Conservation (phyloP, 805 yeast species). For the Starmerella davenportii region DNA sequence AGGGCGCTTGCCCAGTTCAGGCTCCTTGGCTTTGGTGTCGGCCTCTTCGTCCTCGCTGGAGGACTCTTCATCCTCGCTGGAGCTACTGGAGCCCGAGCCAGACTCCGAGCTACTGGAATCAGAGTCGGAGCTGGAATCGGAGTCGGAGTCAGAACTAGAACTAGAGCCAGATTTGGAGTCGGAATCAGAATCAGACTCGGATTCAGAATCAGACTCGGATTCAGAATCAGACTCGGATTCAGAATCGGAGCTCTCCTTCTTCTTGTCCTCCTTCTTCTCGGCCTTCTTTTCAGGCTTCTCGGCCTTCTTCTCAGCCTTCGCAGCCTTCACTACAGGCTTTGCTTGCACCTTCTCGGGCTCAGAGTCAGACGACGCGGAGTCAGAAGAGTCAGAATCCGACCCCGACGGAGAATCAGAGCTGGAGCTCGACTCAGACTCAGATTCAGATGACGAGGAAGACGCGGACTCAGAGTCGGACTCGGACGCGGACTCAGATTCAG, state of each 20-base stretch:
- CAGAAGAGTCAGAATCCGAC: constrained; percentile 18
- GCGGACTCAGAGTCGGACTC: neutral
- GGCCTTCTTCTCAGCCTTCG: neutral
- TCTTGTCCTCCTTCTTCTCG: neutral
- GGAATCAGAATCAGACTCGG: constrained; percentile 19
- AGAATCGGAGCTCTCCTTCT: constrained; percentile 2
- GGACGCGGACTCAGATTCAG: constrained; percentile 15
- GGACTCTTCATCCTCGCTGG: constrained; percentile 12
- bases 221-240: constrained; percentile 4
- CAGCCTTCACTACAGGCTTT: neutral
- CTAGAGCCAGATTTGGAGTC: constrained; percentile 18
- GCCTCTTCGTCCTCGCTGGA: constrained; percentile 19
- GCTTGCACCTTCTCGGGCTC: constrained; percentile 10
- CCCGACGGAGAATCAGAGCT: constrained; percentile 21
- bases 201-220: constrained; percentile 17
- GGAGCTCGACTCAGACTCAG: constrained; percentile 17
- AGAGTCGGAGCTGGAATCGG: constrained; percentile 15
- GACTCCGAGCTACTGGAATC: constrained; percentile 17
- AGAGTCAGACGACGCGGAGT: constrained; percentile 18
- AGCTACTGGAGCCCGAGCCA: constrained; percentile 15
- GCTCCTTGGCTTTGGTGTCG: constrained; percentile 16
- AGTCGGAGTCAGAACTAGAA: constrained; percentile 18
- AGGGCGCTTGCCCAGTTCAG: constrained; percentile 6
- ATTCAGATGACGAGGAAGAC: constrained; percentile 14
- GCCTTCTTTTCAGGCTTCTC: neutral